These are phyloP conservation scores for Salix viminalis DNA, from an alignment of 345 rosid species.

Conservation along the genomic window DNA sequence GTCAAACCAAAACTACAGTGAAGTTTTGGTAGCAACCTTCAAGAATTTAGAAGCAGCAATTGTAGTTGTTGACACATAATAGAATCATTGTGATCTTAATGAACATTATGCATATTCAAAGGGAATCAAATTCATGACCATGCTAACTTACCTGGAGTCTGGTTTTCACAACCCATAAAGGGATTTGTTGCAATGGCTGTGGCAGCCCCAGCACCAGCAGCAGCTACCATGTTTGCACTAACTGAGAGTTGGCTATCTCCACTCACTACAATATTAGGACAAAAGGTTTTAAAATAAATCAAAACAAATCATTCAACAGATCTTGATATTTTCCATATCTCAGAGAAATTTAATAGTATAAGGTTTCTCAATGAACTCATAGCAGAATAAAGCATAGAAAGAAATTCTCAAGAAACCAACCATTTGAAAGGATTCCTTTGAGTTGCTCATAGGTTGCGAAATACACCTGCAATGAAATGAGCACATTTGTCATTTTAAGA, in stretches of 20 bases:
- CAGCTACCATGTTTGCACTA: constrained; percentile 81
- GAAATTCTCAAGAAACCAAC: constrained; percentile 43
- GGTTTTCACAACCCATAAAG: constrained; percentile 98
- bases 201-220: constrained; percentile 94
- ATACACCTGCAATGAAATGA: constrained; percentile 62
- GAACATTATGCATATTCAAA: not conserved
- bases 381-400: constrained; percentile 1
- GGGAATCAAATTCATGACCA: not conserved
- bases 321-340: not conserved
- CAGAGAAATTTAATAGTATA: not conserved
- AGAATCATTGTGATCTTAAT: not conserved
- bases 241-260: constrained; percentile 43
- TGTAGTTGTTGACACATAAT: not conserved
- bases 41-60: constrained; percentile 1
- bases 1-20: not conserved
- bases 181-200: constrained; percentile 86
- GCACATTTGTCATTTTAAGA: constrained; percentile 19
- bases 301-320: not conserved
- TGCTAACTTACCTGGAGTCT: constrained; percentile 73
- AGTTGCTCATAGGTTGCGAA: constrained; percentile 74
- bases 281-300: constrained; percentile 10
- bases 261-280: constrained; percentile 37
- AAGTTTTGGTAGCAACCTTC: not conserved
- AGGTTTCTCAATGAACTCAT: constrained; percentile 1
- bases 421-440: constrained; percentile 64